These are phyloP conservation scores for Rhizopus sp. DNA, from an alignment of 371 early-diverging fungal genomes.

Conservation along the genomic window DNA sequence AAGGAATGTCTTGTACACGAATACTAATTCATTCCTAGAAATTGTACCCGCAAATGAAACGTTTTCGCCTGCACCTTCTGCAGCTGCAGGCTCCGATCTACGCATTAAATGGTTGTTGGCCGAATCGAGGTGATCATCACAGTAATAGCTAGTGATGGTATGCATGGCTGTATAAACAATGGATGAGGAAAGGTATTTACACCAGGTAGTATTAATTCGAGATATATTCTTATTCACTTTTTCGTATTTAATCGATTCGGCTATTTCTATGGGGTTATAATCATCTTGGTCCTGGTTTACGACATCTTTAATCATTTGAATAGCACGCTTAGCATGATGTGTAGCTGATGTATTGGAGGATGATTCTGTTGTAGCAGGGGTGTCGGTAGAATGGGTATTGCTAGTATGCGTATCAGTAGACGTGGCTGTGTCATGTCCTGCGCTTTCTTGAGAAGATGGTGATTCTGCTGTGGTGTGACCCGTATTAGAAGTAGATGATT, in stretches of 20 bases:
- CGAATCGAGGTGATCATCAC: neutral
- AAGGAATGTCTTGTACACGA: slow-evolving; percentile 51
- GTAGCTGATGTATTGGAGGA: neutral
- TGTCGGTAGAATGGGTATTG: slow-evolving; percentile 1
- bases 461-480: neutral
- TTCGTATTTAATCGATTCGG: slow-evolving; percentile 2
- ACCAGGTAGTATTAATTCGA: slow-evolving; percentile 2
- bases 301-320: slow-evolving; percentile 4
- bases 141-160: neutral
- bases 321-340: slow-evolving; percentile 14
- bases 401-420: neutral
- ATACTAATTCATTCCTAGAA: slow-evolving; percentile 29
- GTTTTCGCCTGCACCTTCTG: slow-evolving; percentile 20
- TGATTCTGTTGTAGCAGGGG: neutral
- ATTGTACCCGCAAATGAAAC: slow-evolving; percentile 12
- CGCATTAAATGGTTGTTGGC: slow-evolving; percentile 11
- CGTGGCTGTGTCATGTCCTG: neutral
- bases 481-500: neutral
- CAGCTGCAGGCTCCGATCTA: slow-evolving; percentile 20
- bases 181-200: slow-evolving; percentile 9
- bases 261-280: slow-evolving; percentile 8
- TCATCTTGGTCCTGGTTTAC: neutral
- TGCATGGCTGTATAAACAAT: slow-evolving; percentile 4
- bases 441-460: too few relatives aligned
- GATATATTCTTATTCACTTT: neutral